Evolutionary conservation across 176 grass and related monocot genomes (phyloP), one percentile per base, ranked within the genome.

Genomic region (Dendrocalamus sinicus): DNA sequence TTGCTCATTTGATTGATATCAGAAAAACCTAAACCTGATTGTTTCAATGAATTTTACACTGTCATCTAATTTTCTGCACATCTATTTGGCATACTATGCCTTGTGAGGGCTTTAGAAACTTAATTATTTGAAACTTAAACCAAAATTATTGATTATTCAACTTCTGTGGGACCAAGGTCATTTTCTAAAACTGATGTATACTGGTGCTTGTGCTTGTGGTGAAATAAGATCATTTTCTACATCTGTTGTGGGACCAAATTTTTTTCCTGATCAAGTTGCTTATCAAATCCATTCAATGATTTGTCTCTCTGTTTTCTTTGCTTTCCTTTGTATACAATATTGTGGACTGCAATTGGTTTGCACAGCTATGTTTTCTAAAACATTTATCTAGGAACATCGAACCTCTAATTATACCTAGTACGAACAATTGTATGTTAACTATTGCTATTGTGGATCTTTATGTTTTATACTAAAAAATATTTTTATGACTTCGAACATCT

Each of bases 151-250:
- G 24, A 46, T 67, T 39, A 58, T 75, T 58, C 9, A 28, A 67
- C 20, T 32, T 52, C 43, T 13, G 8, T 23, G 16, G 65, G 32
- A 43, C 2, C n/a, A 61, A 26, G n/a, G n/a, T 60, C 28, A 28
- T 28, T 28, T 28, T 28, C 28, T 28, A 28, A 41, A 73, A 59
- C 3, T 32, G 16, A 14, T 62, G 6, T 76, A 8, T 40, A 19
- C 17, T 54, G 44, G 9, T 65, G 12, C 46, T 11, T 57, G 32
- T 39, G n/a, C 16, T 46, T 72, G n/a, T 7, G 37, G 13, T 55
- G 17, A 86, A 78, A 83, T 47, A 22, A 60, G 64, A 12, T 62
- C 59, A 26, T 24, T 62, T 62, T 62, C n/a, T 26, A 62, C 24
- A 62, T 13, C 43, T 63, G 39, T 41, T 59, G 9, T 66, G 19